Conservation (phyloP, 768 basidiomycete genomes). For the Peribolospora kevripleyi region DNA sequence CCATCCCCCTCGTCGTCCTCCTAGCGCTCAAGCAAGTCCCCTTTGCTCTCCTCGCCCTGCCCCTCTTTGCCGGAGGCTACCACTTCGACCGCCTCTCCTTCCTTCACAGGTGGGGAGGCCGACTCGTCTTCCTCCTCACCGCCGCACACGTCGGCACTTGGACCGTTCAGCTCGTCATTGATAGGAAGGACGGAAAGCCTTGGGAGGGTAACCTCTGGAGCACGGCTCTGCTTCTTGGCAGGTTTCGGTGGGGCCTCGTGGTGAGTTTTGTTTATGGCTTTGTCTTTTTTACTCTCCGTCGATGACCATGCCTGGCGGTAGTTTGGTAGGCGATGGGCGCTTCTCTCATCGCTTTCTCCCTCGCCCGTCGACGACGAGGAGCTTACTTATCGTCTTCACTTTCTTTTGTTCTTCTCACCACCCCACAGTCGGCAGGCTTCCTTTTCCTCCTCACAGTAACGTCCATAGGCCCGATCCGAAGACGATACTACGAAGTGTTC, state of each 20-base stretch:
- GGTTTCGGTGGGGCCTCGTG: constrained; percentile 39
- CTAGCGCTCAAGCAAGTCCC: constrained; percentile 46
- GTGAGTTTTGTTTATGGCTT: constrained; percentile 9
- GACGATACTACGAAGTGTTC: constrained; percentile 37
- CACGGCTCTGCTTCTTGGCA: constrained; percentile 8
- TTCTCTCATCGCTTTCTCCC: constrained; percentile 12
- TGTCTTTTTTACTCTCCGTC: not conserved
- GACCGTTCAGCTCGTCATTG: constrained; percentile 39
- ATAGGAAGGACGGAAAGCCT: constrained; percentile 17
- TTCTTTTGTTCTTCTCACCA: not conserved
- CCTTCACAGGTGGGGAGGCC: constrained; percentile 46
- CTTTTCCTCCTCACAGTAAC: constrained; percentile 32
- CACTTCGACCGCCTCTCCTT: constrained; percentile 50
- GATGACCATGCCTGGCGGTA: not conserved
- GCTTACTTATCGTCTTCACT: constrained; percentile 2
- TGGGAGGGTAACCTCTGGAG: constrained; percentile 22
- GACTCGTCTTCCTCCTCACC: constrained; percentile 41
- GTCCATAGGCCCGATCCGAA: constrained; percentile 31
- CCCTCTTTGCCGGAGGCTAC: constrained; percentile 32
- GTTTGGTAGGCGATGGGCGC: constrained; percentile 17
- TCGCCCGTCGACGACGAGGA: not conserved
- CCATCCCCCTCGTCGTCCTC: constrained; percentile 43
- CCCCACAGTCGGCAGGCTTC: constrained; percentile 30
- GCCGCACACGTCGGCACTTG: constrained; percentile 39
- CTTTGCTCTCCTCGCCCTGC: constrained; percentile 43